A percentile compares a stretch with the other conserved stretches of the same genome.
phyloP scores from a whole-genome alignment of 345 rosid genomes.

The Pelargonium nanum region DNA sequence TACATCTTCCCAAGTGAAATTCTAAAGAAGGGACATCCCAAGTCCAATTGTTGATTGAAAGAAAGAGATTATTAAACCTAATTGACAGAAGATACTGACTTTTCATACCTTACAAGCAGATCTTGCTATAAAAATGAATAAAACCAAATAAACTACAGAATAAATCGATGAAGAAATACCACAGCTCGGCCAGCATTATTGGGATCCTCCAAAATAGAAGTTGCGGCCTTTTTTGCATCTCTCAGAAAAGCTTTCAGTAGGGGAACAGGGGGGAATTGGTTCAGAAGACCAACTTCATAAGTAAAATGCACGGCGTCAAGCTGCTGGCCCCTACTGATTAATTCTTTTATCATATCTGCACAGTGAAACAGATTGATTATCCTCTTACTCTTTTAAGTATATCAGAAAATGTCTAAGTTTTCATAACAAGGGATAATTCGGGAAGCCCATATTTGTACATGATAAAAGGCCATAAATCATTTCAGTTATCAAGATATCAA shows the following conservation, averaged over 20 bases:
- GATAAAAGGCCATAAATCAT: no score
- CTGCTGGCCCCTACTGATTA: slow-evolving; percentile 86
- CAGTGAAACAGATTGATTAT: background rate
- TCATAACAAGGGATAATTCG: no score
- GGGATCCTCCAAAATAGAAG: slow-evolving; percentile 73
- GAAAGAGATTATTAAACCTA: no score
- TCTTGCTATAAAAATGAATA: background rate
- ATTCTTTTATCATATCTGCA: slow-evolving; percentile 79
- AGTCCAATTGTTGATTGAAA: background rate
- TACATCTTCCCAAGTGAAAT: background rate
- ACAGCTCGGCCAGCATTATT: slow-evolving; percentile 74
- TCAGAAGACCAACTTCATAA: slow-evolving; percentile 82
- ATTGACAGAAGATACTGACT: background rate
- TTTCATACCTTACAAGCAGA: background rate
- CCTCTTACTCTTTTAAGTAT: background rate
- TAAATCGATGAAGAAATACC: slow-evolving; percentile 30
- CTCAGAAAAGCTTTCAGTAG: slow-evolving; percentile 73
- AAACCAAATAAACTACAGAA: background rate
- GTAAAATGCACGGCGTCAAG: slow-evolving; percentile 98
- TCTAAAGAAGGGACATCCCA: background rate
- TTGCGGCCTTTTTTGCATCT: slow-evolving; percentile 85
- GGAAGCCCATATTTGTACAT: background rate
- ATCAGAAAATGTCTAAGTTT: background rate
- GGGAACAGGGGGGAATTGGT: slow-evolving; percentile 82
- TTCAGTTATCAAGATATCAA: background rate